Percentiles rank a stretch among this genome's conserved stretches.
Conservation (phyloP, 2,329 filamentous ascomycete species). For the Dothistroma septosporum region DNA sequence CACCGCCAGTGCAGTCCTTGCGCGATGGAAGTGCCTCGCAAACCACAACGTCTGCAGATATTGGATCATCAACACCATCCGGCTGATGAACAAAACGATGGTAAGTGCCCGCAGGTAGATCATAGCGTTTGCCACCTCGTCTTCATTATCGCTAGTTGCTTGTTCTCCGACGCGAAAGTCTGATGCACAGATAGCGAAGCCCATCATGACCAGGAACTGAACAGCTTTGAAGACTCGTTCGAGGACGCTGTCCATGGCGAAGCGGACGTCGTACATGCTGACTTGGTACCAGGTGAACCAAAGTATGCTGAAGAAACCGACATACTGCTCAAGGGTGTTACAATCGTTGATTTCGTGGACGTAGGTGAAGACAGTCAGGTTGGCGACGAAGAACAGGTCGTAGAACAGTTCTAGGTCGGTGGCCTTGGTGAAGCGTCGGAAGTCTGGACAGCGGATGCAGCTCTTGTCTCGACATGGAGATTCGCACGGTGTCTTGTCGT, state of each 20-base stretch:
- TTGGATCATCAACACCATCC: constrained; percentile 37
- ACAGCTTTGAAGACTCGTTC: constrained; percentile 56
- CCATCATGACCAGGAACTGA: constrained; percentile 62
- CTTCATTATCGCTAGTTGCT: constrained; percentile 5
- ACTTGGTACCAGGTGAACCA: constrained; percentile 68
- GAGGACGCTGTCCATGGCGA: constrained; percentile 60
- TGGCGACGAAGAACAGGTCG: constrained; percentile 61
- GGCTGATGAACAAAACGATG: constrained; percentile 35
- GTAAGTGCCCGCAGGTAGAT: background rate
- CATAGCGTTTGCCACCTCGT: background rate
- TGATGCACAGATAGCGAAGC: constrained; percentile 58
- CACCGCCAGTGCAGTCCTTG: constrained; percentile 9
- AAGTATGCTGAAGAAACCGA: constrained; percentile 52
- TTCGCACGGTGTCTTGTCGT: background rate
- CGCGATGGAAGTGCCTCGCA: constrained; percentile 16
- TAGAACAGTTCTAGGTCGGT: constrained; percentile 56
- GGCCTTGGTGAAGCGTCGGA: constrained; percentile 46
- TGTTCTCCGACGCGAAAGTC: constrained; percentile 36
- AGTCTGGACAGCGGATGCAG: constrained; percentile 26
- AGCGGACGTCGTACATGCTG: constrained; percentile 62
- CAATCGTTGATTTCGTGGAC: constrained; percentile 54
- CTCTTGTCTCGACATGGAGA: constrained; percentile 5
- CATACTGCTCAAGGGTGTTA: constrained; percentile 41
- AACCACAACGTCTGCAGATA: constrained; percentile 37
- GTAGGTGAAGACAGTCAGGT: constrained; percentile 60